Evolutionary conservation across 306 rosid species (phyloP), one percentile per base, ranked within the genome.

Genomic region (Cicer judaicum): DNA sequence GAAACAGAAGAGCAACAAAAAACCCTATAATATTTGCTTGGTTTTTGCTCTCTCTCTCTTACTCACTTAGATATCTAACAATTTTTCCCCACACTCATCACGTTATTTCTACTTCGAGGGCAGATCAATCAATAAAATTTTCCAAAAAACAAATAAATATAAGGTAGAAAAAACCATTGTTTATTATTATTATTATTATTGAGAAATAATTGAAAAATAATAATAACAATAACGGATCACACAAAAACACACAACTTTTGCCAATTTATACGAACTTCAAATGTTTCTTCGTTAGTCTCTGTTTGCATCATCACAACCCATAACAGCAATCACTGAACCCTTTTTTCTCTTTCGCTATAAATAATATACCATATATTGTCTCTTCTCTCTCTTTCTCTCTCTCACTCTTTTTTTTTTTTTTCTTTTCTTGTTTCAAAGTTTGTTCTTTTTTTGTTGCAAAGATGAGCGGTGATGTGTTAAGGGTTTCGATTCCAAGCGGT

Each of bases 401-500:
- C 44, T 42, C 10, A 6, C 16, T 5, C 11, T 1, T 7, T 4
- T 8, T 16, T 24, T 4, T 42, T 24, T n/a, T 1, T 29, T n/a
- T 19, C 14, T 9, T 52, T 24, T 24, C 18, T 4, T 7, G 6
- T 16, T 29, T 5, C 7, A 52, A 72, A 72, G 67, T 41, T 41
- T 72, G 42, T 21, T 42, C 0, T 55, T 72, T 55, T 43, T 55
- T 52, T 69, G 70, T 80, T 78, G 77, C 42, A 15, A 87, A 78
- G 72, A 87, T 85, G 90, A 85, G 87, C 69, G 84, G 80, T 29
- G 78, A 66, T 70, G 91, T 88, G 87, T 77, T 73, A 72, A 86
- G 88, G 93, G 95, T 78, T 92, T 83, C 97, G 80, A 92, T 90
- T 89, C 92, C 99, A 2, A 84, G 12, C 86, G 78, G 84, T 75